Conservation (phyloP, 2,329 filamentous ascomycete species). For the Stemphylium vesicarium region DNA sequence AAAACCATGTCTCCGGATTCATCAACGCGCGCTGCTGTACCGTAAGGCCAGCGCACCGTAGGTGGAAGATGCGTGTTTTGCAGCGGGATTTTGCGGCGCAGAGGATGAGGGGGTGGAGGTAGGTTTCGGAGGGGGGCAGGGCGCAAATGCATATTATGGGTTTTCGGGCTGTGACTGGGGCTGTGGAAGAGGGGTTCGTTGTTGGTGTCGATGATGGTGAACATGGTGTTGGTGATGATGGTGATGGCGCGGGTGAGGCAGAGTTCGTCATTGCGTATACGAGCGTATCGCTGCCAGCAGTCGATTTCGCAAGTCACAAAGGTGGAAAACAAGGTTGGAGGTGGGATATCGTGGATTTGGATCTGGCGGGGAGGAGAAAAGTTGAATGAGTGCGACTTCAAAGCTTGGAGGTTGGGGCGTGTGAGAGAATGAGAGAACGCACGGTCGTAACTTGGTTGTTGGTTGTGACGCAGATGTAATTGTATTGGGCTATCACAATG, state of each 20-base stretch:
- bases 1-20: not conserved
- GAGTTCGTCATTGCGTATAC: not conserved
- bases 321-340: not conserved
- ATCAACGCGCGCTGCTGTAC: not conserved
- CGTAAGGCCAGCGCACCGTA: not conserved
- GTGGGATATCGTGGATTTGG: too few relatives aligned
- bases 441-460: not conserved
- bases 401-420: not conserved
- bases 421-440: not conserved
- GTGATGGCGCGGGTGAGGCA: too few relatives aligned
- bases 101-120: not conserved
- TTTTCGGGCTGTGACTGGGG: not conserved
- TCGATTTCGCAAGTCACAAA: not conserved
- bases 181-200: not conserved
- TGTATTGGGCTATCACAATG: not conserved
- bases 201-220: too few relatives aligned
- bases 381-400: too few relatives aligned
- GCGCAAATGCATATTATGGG: not conserved
- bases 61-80: conserved; percentile 2
- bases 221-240: not conserved
- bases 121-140: not conserved
- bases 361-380: not conserved
- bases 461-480: not conserved
- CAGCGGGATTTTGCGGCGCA: not conserved
- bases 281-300: not conserved